A percentile compares a stretch with the other conserved stretches of the same genome.
These are phyloP conservation scores for Chaetomium tenue DNA, from an alignment of 495 filamentous ascomycete genomes.

Conservation along the genomic window DNA sequence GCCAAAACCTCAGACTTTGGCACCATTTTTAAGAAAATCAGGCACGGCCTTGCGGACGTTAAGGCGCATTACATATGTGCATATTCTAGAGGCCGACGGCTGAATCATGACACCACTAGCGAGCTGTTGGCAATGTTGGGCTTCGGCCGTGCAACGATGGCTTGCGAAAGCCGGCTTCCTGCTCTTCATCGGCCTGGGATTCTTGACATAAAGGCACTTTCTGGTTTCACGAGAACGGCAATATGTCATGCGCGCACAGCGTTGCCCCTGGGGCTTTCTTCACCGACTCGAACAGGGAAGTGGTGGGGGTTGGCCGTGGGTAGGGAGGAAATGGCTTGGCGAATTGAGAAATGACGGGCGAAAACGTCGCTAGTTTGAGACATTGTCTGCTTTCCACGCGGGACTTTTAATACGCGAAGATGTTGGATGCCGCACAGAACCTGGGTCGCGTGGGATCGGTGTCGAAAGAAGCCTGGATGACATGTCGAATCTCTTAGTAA, in stretches of 20 bases:
- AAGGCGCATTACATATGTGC: not conserved
- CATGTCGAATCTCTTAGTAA: not conserved
- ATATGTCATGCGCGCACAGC: not conserved
- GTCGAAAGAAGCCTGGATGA: constrained; percentile 3
- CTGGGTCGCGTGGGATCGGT: constrained; percentile 8
- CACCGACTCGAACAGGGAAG: not conserved
- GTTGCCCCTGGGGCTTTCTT: not conserved
- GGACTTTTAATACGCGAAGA: not conserved
- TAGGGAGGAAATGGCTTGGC: not conserved
- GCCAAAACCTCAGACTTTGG: not conserved
- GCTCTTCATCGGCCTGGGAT: not conserved
- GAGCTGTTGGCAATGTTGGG: not conserved
- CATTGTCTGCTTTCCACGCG: not conserved
- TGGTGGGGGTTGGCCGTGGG: not conserved
- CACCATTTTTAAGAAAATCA: not conserved
- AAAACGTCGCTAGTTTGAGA: not conserved
- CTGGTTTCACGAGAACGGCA: not conserved
- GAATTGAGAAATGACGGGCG: not conserved
- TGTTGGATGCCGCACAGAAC: not conserved
- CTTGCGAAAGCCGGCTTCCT: not conserved
- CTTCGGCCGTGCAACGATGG: not conserved
- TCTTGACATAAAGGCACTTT: not conserved
- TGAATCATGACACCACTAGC: not conserved
- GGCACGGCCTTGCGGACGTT: too few relatives aligned
- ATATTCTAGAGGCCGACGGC: not conserved